Evolutionary conservation across 345 rosid species (phyloP), one percentile per base, ranked within the genome.

Genomic region (Euphorbia lathyris): DNA sequence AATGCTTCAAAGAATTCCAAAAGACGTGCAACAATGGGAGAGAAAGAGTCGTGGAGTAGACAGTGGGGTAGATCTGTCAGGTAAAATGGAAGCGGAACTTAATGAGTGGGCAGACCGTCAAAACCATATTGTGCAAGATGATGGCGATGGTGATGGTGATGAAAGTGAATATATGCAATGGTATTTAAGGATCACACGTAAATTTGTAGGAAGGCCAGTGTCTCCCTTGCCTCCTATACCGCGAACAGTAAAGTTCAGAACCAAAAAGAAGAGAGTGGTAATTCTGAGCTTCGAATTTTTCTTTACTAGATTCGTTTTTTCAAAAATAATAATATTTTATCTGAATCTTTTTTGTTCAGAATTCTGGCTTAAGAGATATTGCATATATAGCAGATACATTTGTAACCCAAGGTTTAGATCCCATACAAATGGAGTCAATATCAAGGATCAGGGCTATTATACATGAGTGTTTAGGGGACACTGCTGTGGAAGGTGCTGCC

Each of bases 1-100:
- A 36, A 79, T 84, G 82, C 73, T 78, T 70, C 98, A 94, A 81
- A 78, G 83, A 9, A 86, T 94, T 76, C 98, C 98, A 3, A 83
- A 84, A 40, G 91, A 88, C 63, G 96, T 94, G 68, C 80, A 71
- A 34, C 90, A 75, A 65, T 88, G 97, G 97, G 90, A 87, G 73
- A 82, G 97, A 81, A 92, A 90, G 83, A 88, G 88, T 40, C 88
- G 96, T 27, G 98, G 98, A 65, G 92, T 86, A 60, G 97, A 91
- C 78, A 96, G 96, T 69, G 97, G 96, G 62, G 82, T 86, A 17
- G 95, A 94, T 82, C 80, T 87, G 69, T 82, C 97, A 7, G 87
- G 79, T 25, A 90, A 87, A 75, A 88, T 90, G 95, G 96, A 86
- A 68, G 52, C 82, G 5, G 94, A 88, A 76, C 88, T 87, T 67